These are phyloP conservation scores for Solanum raphanifolium DNA, from an alignment of 257 asterid species.

Conservation along the genomic window DNA sequence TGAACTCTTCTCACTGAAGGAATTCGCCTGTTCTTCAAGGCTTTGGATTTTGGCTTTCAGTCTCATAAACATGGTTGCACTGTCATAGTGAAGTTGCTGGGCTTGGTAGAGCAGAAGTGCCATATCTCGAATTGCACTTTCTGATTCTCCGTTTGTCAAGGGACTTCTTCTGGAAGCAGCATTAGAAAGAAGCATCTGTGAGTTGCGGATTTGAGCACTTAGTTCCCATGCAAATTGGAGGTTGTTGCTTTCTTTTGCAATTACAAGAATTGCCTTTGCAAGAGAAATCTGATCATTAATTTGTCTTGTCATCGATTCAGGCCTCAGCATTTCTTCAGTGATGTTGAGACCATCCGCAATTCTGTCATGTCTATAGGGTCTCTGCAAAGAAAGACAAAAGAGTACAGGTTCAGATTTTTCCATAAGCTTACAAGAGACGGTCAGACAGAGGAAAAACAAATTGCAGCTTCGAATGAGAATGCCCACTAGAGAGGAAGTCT, in stretches of 20 bases:
- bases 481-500: background rate
- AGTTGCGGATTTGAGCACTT: conserved; percentile 38
- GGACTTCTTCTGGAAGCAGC: conserved; percentile 40
- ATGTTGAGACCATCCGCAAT: conserved; percentile 21
- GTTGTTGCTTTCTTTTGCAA: conserved; percentile 38
- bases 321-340: conserved; percentile 36
- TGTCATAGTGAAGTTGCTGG: conserved; percentile 36
- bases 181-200: conserved; percentile 29
- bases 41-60: conserved; percentile 37
- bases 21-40: conserved; percentile 35
- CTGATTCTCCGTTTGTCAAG: conserved; percentile 28
- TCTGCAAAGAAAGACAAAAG: conserved; percentile 12
- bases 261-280: conserved; percentile 33
- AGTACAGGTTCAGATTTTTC: background rate
- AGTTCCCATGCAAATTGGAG: conserved; percentile 44
- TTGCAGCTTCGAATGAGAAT: background rate
- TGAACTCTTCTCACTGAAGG: conserved; percentile 33
- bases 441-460: background rate
- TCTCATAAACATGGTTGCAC: conserved; percentile 40
- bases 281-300: conserved; percentile 40
- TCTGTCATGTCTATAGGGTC: conserved; percentile 27
- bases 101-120: conserved; percentile 39
- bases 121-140: conserved; percentile 30
- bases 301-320: conserved; percentile 34
- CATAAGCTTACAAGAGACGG: background rate